These are phyloP conservation scores for Coleophoma crateriformis DNA, from an alignment of 2,329 filamentous ascomycete species.

Conservation along the genomic window DNA sequence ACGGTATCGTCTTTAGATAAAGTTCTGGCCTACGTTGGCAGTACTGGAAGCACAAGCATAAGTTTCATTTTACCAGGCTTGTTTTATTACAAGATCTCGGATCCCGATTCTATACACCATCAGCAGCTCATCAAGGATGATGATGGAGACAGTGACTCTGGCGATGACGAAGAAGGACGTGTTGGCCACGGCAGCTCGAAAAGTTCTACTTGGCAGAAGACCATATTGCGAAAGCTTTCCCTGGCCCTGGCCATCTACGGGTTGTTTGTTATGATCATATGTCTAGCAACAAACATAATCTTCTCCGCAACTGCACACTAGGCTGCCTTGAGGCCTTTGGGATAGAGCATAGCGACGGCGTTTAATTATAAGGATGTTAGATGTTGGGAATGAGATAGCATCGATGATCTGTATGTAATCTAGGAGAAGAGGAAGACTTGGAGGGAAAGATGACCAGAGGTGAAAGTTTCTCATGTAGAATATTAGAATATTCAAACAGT, in stretches of 20 bases:
- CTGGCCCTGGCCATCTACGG: constrained; percentile 80
- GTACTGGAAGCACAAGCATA: constrained; percentile 90
- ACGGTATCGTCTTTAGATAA: constrained; percentile 85
- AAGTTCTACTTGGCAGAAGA: constrained; percentile 46
- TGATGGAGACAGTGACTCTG: constrained; percentile 61
- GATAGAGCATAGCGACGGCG: constrained; percentile 14
- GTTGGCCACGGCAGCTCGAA: constrained; percentile 26
- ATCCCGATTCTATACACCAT: constrained; percentile 80
- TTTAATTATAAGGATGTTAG: constrained; percentile 1
- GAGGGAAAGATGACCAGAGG: neutral
- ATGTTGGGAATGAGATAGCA: no score
- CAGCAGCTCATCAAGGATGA: constrained; percentile 87
- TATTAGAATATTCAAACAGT: neutral
- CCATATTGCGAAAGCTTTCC: constrained; percentile 64
- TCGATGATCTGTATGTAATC: no score
- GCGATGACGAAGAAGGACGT: constrained; percentile 42
- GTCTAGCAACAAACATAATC: constrained; percentile 79
- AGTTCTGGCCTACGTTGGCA: constrained; percentile 91
- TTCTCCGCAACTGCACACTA: constrained; percentile 59
- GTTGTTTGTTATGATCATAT: constrained; percentile 81
- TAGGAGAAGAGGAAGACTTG: no score
- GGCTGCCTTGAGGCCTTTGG: constrained; percentile 2
- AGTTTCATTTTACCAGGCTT: constrained; percentile 94
- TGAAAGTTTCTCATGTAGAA: neutral
- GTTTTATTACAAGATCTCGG: constrained; percentile 98